Conservation (phyloP, 2,329 filamentous ascomycete species). For the Ceratocystis cacaofunesta region DNA sequence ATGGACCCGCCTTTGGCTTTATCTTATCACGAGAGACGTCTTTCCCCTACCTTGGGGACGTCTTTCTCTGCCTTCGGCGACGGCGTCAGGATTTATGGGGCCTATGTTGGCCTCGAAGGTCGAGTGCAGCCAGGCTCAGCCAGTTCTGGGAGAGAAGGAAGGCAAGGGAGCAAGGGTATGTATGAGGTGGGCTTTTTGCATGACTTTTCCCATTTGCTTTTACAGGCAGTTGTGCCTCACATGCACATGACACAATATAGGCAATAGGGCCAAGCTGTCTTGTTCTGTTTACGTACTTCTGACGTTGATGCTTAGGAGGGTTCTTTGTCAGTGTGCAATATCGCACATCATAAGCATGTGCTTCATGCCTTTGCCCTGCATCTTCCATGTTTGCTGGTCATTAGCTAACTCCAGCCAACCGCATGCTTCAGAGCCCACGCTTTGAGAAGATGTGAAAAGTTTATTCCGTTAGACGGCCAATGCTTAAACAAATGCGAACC, state of each 20-base stretch:
- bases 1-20: neutral
- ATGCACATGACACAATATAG: neutral
- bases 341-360: neutral
- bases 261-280: neutral
- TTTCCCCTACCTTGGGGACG: neutral
- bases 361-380: neutral
- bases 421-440: neutral
- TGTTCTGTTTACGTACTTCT: neutral
- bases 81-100: constrained; percentile 8
- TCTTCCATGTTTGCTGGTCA: neutral
- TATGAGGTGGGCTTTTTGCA: neutral
- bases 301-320: neutral
- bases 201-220: neutral
- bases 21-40: neutral
- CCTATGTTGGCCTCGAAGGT: neutral
- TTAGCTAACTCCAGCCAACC: neutral
- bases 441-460: neutral
- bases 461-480: neutral
- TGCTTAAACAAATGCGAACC: neutral
- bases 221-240: neutral
- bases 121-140: neutral
- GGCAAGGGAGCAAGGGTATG: neutral
- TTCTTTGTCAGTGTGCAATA: neutral
- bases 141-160: neutral
- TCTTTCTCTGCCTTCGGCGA: constrained; percentile 10